phyloP scores from a whole-genome alignment of 345 rosid species.

The Leavenworthia alabamica region DNA sequence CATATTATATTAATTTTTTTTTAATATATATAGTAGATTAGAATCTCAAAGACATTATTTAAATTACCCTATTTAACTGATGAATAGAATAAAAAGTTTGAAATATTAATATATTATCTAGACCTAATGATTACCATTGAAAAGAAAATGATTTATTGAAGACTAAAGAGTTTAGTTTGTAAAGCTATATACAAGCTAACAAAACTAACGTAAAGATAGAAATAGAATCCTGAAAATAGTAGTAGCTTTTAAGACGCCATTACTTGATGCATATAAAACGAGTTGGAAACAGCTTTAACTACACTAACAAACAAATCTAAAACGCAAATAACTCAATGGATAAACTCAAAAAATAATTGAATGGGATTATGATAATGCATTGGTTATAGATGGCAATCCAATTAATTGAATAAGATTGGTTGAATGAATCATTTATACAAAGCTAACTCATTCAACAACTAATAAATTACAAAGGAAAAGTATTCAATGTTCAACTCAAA shows the following conservation, averaged over 20 bases:
- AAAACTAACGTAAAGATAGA: neutral
- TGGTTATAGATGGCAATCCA: too few species aligned
- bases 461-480: too few species aligned
- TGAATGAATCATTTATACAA: too few species aligned
- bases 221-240: neutral
- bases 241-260: neutral
- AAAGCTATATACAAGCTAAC: neutral
- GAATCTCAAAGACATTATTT: neutral
- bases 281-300: slow-evolving; percentile 19
- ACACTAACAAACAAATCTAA: neutral
- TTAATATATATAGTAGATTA: too few species aligned
- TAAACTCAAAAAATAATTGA: neutral
- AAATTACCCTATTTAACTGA: too few species aligned
- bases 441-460: too few species aligned
- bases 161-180: neutral
- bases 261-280: slow-evolving; percentile 6
- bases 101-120: too few species aligned
- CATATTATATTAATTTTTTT: too few species aligned
- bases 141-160: neutral
- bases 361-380: too few species aligned
- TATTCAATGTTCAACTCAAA: too few species aligned
- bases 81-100: neutral
- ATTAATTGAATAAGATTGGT: too few species aligned
- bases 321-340: slow-evolving; percentile 2
- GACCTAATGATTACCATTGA: neutral